A percentile compares a stretch with the other conserved stretches of the same genome.
phyloP scores from a whole-genome alignment of 495 filamentous ascomycete genomes.

The Chaetomidium leptoderma region DNA sequence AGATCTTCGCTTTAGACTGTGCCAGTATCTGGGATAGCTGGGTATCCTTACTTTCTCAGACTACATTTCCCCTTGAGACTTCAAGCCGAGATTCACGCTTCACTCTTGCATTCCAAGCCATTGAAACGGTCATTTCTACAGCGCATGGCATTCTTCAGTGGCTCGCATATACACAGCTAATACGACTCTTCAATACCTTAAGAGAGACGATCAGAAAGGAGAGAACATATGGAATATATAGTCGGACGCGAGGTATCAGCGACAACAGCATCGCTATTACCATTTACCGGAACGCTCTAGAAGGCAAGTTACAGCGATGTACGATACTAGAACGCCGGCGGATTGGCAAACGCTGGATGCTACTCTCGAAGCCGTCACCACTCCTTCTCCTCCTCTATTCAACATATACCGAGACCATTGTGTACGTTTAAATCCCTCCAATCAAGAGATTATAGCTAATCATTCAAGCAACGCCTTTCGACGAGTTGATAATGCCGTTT shows the following conservation, averaged over 20 bases:
- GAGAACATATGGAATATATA: not conserved
- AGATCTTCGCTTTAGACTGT: not conserved
- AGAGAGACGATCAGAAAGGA: constrained; percentile 3
- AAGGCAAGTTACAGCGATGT: not conserved
- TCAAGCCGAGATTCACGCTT: not conserved
- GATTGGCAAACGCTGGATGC: not conserved
- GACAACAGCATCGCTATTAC: not conserved
- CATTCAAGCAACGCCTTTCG: not conserved
- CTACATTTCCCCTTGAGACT: not conserved
- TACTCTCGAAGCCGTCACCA: not conserved
- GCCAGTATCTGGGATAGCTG: not conserved
- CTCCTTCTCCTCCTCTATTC: constrained; percentile 2
- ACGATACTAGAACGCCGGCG: constrained; percentile 1
- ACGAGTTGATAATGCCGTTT: constrained; percentile 1
- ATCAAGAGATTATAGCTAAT: not conserved
- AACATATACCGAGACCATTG: not conserved
- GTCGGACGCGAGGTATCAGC: not conserved
- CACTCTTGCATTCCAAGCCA: not conserved
- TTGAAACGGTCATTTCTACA: not conserved
- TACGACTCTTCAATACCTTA: constrained; percentile 3
- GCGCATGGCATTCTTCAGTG: not conserved
- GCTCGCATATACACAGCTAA: not conserved
- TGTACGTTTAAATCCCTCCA: not conserved
- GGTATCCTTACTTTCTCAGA: not conserved
- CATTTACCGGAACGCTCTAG: not conserved